Evolutionary conservation across 1,284 basidiomycete species (phyloP).

Genomic region (Sparassis latifolia): DNA sequence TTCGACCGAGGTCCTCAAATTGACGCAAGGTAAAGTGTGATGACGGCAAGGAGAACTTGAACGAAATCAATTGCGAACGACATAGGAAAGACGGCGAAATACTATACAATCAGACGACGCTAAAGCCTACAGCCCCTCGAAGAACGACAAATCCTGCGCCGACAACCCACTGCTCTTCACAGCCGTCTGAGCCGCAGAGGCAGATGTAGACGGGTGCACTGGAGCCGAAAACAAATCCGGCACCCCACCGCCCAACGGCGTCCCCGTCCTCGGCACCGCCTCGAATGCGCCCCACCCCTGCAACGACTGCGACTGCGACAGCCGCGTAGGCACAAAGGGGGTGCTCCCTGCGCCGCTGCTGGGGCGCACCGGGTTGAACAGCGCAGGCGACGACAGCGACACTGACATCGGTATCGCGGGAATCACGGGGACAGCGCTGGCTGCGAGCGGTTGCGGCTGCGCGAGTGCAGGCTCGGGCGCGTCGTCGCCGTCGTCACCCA

Average conservation of each 20-base stretch:
- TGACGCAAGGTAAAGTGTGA: not conserved
- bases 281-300: slow-evolving; percentile 4
- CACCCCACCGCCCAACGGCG: not conserved
- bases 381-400: slow-evolving; percentile 11
- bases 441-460: not conserved
- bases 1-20: not conserved
- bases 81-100: not conserved
- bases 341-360: slow-evolving; percentile 5
- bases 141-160: slow-evolving; percentile 71
- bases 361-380: slow-evolving; percentile 6
- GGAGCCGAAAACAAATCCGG: not conserved
- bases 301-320: slow-evolving; percentile 5
- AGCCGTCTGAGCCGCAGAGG: slow-evolving; percentile 18
- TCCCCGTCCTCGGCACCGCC: not conserved
- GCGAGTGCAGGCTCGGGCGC: not conserved
- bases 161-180: slow-evolving; percentile 42
- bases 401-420: not conserved
- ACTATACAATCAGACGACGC: not conserved
- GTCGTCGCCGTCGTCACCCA: slow-evolving; percentile 18
- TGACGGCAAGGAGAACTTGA: not conserved
- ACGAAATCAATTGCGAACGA: not conserved
- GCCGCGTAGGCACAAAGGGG: slow-evolving; percentile 1
- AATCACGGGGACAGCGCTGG: too few relatives aligned
- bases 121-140: slow-evolving; percentile 48
- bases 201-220: slow-evolving; percentile 6